These are phyloP conservation scores for Thielaviopsis cerberus DNA, from an alignment of 2,329 filamentous ascomycete genomes.

Conservation along the genomic window DNA sequence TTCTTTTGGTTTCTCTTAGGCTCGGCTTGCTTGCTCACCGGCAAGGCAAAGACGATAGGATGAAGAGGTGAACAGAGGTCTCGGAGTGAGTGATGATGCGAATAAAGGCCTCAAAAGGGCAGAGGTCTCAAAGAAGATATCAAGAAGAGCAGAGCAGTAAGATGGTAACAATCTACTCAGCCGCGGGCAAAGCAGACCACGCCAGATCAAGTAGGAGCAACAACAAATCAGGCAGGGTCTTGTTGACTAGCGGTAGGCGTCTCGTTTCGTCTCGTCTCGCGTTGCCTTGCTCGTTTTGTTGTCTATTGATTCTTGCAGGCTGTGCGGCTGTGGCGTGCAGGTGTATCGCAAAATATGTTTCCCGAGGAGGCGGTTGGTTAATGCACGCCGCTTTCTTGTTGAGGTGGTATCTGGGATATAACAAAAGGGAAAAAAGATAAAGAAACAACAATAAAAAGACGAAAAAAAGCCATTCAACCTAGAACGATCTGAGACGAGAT, in stretches of 20 bases:
- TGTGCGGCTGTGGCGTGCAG: background rate
- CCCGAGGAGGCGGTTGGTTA: background rate
- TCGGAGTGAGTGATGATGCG: no score
- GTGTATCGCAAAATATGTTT: background rate
- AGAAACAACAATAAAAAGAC: background rate
- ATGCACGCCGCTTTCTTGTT: background rate
- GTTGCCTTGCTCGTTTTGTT: no score
- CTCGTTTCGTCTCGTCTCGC: background rate
- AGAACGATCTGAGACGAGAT: background rate
- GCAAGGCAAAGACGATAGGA: no score
- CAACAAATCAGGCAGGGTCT: no score
- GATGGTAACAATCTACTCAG: background rate
- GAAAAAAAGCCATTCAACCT: no score
- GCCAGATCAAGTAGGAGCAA: background rate
- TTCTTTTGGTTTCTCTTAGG: no score
- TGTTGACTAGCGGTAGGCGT: background rate
- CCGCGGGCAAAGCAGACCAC: background rate
- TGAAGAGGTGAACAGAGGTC: no score
- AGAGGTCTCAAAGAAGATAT: no score
- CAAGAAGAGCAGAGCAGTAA: background rate
- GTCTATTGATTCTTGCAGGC: background rate
- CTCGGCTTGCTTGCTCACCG: no score
- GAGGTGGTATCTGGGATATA: background rate
- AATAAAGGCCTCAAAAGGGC: no score
- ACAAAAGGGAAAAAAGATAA: background rate